Percentiles rank a stretch among this genome's conserved stretches.
Evolutionary conservation across 2,329 filamentous ascomycete species (phyloP).

Genomic region (Aspergillus sp.): DNA sequence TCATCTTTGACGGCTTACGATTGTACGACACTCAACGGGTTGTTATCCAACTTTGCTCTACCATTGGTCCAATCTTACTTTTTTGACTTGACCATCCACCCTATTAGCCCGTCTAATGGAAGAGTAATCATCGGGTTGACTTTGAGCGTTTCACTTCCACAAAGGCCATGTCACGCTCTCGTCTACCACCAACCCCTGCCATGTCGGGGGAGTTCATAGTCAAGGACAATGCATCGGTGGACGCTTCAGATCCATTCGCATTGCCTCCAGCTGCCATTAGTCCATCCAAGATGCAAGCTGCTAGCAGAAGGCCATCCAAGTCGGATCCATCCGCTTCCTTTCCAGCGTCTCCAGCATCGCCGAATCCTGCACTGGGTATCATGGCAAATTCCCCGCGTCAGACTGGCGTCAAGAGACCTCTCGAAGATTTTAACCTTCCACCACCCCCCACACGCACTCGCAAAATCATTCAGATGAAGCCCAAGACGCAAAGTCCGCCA

Average conservation of each 20-base stretch:
- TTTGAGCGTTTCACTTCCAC: neutral
- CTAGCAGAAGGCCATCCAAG: conserved; percentile 32
- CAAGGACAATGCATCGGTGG: conserved; percentile 35
- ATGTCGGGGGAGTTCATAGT: conserved; percentile 43
- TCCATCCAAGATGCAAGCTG: conserved; percentile 23
- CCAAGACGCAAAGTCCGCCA: conserved; percentile 51
- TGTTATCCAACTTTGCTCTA: conserved; percentile 9
- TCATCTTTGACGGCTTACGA: neutral
- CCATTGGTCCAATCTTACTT: conserved; percentile 5
- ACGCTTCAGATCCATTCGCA: conserved; percentile 38
- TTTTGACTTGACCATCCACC: neutral
- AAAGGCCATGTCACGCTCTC: conserved; percentile 35
- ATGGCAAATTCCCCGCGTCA: conserved; percentile 29
- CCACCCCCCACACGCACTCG: conserved; percentile 88
- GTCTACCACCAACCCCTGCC: conserved; percentile 40
- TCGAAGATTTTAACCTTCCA: conserved; percentile 71
- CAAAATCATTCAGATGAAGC: conserved; percentile 99
- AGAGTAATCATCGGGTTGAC: neutral
- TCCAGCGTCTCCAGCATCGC: conserved; percentile 39
- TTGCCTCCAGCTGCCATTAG: conserved; percentile 41
- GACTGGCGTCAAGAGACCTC: conserved; percentile 42
- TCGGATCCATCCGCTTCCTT: conserved; percentile 32
- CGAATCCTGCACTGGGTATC: conserved; percentile 29
- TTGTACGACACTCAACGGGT: conserved; percentile 15
- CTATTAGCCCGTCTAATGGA: neutral